Percentiles rank a stretch among this genome's conserved stretches.
phyloP scores from a whole-genome alignment of 192 early-diverging fungal genomes.

The Backusella psychrophila region DNA sequence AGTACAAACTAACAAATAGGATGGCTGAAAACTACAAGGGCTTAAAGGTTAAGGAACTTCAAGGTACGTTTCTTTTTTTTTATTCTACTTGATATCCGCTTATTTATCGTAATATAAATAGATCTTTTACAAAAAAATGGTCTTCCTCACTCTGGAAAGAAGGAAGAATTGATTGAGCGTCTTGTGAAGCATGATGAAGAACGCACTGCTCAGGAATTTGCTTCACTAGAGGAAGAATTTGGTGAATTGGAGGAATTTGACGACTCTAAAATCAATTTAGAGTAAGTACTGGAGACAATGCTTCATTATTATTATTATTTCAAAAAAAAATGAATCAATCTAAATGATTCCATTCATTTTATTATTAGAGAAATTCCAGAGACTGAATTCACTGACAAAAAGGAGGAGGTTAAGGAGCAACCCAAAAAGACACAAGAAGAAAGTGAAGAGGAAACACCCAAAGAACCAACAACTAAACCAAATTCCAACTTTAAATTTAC shows the following conservation, averaged over 20 bases:
- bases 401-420: not conserved
- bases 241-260: conserved; percentile 38
- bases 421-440: not conserved
- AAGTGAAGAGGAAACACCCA: not conserved
- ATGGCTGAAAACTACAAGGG: conserved; percentile 36
- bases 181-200: conserved; percentile 53
- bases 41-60: conserved; percentile 55
- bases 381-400: not conserved
- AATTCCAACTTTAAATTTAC: conserved; percentile 39
- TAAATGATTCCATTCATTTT: not conserved
- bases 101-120: not conserved
- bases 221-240: conserved; percentile 27
- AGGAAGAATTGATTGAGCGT: conserved; percentile 63
- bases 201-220: conserved; percentile 37
- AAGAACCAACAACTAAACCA: conserved; percentile 21
- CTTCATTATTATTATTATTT: not conserved
- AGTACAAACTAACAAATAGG: not conserved
- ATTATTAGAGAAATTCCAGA: conserved; percentile 2
- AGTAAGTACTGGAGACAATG: conserved; percentile 21
- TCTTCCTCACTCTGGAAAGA: conserved; percentile 60
- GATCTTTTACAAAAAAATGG: conserved; percentile 52
- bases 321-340: not conserved
- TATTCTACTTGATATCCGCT: not conserved
- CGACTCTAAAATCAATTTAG: conserved; percentile 28
- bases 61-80: conserved; percentile 24